phyloP scores from a whole-genome alignment of 192 early-diverging fungal species.

The Umbelopsis ramanniana region DNA sequence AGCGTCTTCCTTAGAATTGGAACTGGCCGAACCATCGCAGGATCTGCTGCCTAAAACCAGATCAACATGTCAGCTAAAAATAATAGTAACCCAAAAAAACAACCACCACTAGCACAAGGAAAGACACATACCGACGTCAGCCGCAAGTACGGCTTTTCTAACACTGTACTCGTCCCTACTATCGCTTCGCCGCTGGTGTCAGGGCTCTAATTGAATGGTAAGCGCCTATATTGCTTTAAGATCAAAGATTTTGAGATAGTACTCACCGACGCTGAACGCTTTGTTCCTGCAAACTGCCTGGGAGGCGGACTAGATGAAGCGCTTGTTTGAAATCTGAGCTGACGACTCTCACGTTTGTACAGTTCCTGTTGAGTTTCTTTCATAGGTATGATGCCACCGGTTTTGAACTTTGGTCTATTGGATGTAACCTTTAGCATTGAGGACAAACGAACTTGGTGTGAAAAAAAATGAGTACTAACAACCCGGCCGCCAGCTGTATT shows the following conservation, averaged over 20 bases:
- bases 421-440: too few relatives aligned
- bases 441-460: not conserved
- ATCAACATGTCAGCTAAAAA: not conserved
- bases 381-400: not conserved
- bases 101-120: not conserved
- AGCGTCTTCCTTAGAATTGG: conserved; percentile 76
- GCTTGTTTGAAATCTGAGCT: not conserved
- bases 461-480: not conserved
- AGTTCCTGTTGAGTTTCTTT: conserved; percentile 40
- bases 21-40: conserved; percentile 88
- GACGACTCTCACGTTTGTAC: conserved; percentile 37
- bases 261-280: not conserved
- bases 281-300: conserved; percentile 4
- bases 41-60: conserved; percentile 77
- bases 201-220: conserved; percentile 60
- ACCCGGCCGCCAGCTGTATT: not conserved
- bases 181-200: conserved; percentile 86
- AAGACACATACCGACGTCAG: conserved; percentile 75
- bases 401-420: not conserved
- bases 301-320: conserved; percentile 25
- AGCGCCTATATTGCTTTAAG: not conserved
- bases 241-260: not conserved
- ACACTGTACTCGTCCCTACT: conserved; percentile 80
- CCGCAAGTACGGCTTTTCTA: conserved; percentile 91
- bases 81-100: not conserved